Evolutionary conservation across 768 basidiomycete species (phyloP).

Genomic region (Sistotremastrum niveocremeum): DNA sequence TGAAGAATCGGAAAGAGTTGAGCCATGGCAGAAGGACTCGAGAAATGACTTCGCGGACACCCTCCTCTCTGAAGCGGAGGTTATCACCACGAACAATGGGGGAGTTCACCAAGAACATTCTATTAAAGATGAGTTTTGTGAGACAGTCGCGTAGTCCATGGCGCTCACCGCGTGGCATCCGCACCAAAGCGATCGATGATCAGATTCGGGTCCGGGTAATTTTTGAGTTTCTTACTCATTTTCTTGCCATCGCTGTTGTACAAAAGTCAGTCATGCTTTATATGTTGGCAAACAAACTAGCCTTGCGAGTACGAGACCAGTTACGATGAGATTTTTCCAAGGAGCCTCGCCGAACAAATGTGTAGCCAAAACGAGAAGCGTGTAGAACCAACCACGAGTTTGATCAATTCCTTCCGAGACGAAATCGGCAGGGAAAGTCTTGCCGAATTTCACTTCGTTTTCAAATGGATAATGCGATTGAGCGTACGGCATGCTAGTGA

Average conservation of each 20-base stretch:
- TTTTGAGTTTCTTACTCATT: slow-evolving; percentile 96
- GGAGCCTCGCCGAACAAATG: slow-evolving; percentile 89
- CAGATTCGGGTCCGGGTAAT: slow-evolving; percentile 91
- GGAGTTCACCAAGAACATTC: slow-evolving; percentile 98
- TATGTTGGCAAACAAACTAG: slow-evolving; percentile 25
- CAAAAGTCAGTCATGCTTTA: not conserved
- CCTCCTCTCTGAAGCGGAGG: slow-evolving; percentile 94
- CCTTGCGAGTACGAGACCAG: slow-evolving; percentile 91
- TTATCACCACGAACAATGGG: slow-evolving; percentile 97
- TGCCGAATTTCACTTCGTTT: slow-evolving; percentile 79
- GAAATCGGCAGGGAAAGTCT: slow-evolving; percentile 87
- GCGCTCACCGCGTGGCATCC: slow-evolving; percentile 71
- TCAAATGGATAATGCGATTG: slow-evolving; percentile 98
- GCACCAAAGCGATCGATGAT: slow-evolving; percentile 88
- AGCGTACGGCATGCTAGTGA: slow-evolving; percentile 88
- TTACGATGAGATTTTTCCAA: slow-evolving; percentile 97
- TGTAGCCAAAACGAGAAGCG: slow-evolving; percentile 87
- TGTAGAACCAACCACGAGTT: slow-evolving; percentile 99
- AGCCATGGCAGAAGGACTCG: slow-evolving; percentile 97
- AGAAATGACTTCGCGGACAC: slow-evolving; percentile 91
- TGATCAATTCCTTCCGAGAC: slow-evolving; percentile 98
- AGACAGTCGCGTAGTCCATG: not conserved
- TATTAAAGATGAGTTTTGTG: slow-evolving; percentile 14
- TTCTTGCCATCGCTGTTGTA: slow-evolving; percentile 82
- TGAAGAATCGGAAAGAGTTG: slow-evolving; percentile 98